Evolutionary conservation across 495 filamentous ascomycete genomes (phyloP).

Genomic region (Tuber umbilicatum): DNA sequence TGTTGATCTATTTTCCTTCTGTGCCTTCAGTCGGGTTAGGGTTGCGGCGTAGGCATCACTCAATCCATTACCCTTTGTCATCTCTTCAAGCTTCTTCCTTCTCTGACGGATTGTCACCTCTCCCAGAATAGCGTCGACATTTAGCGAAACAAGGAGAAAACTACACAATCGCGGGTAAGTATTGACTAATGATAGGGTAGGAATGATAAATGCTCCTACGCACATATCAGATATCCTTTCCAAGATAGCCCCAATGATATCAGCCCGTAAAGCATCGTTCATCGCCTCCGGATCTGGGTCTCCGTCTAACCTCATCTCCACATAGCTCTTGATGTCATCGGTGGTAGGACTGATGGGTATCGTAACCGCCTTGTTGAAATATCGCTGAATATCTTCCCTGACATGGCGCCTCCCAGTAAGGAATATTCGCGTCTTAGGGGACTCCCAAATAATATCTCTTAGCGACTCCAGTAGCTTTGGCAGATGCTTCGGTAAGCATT

Average conservation of each 20-base stretch:
- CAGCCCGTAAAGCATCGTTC: neutral
- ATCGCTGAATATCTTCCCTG: neutral
- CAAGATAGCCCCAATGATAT: neutral
- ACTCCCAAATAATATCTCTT: neutral
- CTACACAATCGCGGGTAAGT: too few species aligned
- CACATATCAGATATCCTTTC: neutral
- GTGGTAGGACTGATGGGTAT: neutral
- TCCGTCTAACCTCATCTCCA: neutral
- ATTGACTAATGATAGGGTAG: too few species aligned
- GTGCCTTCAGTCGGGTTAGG: too few species aligned
- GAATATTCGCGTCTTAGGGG: neutral
- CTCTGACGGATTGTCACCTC: too few species aligned
- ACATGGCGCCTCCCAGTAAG: neutral
- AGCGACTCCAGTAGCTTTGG: neutral
- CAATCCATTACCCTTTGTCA: too few species aligned
- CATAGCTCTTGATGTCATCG: neutral
- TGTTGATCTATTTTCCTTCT: too few species aligned
- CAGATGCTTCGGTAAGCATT: neutral
- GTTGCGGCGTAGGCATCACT: too few species aligned
- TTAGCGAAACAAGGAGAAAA: too few species aligned
- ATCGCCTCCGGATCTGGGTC: neutral
- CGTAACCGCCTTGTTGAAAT: neutral
- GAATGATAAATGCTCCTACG: too few species aligned
- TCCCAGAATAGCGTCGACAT: too few species aligned
- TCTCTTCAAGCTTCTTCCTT: too few species aligned